Evolutionary conservation across 495 filamentous ascomycete species (phyloP), one percentile per base, ranked within the genome.

Genomic region (Aspergillus funiculosus): DNA sequence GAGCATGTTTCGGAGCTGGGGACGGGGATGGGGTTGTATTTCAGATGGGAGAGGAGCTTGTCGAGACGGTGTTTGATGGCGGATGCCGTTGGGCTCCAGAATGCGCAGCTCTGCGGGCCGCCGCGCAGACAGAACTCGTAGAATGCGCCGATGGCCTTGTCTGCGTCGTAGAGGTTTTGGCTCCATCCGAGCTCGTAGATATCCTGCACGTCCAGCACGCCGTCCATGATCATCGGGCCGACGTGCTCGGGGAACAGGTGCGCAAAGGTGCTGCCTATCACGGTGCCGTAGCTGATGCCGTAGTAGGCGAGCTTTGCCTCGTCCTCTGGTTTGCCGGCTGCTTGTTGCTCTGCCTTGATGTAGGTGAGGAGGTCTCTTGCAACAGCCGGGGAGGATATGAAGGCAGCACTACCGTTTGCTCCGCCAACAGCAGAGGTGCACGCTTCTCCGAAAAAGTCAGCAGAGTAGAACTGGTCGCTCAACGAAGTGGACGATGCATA

Each of bases 231-330:
- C 36, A 71, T 51, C 11, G 66, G 52, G 5, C 54, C 58, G 20
- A 75, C 58, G 6, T 63, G 60, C n/a, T 67, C 57, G 1, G 72
- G 73, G 26, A 62, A 73, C 59, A 74, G 65, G 5, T 68, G 59
- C n/a, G 69, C 66, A 32, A 72, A 70, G 14, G 65, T 70, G 2
- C 75, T 69, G 1, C 77, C 78, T 7, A 82, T 70, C 2, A 77
- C 65, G 1, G 79, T 80, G 4, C 79, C 80, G 48, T 82, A 83
- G 42, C 72, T 77, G 25, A 81, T 68, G n/a, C 79, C 70, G 54
- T 78, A 78, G 39, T 74, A 79, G 4, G 69, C 68, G 34, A 82
- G 57, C 43, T 71, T 75, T 8, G 54, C 46, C 8, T 66, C 50
- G 10, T 40, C n/a, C 10, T 40, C 46, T 11, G 43, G 22, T n/a